Percentiles rank a stretch among this genome's conserved stretches.
Conservation (phyloP, 345 rosid species). For the Dovyalis caffra region DNA sequence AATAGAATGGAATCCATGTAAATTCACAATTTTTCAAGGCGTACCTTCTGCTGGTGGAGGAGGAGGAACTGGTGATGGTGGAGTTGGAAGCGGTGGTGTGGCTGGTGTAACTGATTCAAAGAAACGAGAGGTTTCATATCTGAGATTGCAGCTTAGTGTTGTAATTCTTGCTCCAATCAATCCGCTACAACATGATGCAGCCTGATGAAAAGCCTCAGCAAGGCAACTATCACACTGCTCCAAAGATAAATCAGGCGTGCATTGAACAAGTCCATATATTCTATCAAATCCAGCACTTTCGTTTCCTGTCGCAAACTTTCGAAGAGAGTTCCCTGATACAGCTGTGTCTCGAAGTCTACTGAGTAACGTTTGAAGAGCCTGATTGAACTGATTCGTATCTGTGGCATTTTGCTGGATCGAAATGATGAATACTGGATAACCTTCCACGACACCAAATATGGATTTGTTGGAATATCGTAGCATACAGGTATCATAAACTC, state of each 20-base stretch:
- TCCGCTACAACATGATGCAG: background rate
- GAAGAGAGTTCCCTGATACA: slow-evolving; percentile 13
- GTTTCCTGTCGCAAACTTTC: slow-evolving; percentile 29
- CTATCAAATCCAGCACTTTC: background rate
- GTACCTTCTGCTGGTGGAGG: background rate
- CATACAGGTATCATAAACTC: background rate
- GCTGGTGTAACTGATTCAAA: background rate
- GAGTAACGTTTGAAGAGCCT: slow-evolving; percentile 2
- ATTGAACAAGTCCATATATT: slow-evolving; percentile 41
- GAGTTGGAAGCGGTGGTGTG: background rate
- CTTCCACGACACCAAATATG: slow-evolving; percentile 1
- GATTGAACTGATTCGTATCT: slow-evolving; percentile 9
- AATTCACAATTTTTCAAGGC: background rate
- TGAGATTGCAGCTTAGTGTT: slow-evolving; percentile 2
- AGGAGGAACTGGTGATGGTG: background rate
- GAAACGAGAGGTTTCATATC: slow-evolving; percentile 6
- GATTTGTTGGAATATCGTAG: slow-evolving; percentile 19
- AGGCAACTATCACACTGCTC: slow-evolving; percentile 31
- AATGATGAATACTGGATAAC: rapidly evolving
- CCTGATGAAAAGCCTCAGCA: background rate
- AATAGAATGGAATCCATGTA: too few relatives aligned
- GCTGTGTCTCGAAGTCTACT: slow-evolving; percentile 7
- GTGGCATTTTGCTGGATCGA: background rate
- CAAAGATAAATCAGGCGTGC: slow-evolving; percentile 44
- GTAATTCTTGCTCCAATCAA: background rate